Conservation (phyloP, 805 yeast species). For the Pichia cabralensis region DNA sequence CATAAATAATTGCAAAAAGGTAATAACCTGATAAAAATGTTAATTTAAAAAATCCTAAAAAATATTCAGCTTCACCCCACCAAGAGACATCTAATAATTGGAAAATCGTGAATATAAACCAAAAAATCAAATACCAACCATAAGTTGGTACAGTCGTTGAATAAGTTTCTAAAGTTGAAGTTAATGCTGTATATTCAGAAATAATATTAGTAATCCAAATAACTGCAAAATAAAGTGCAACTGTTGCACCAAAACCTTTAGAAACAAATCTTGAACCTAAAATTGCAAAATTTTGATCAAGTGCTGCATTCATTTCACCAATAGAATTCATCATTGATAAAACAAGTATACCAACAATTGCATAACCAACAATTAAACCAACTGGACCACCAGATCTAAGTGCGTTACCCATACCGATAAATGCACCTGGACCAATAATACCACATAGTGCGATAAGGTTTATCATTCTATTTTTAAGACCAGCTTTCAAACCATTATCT, state of each 20-base stretch:
- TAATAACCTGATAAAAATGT: conserved; percentile 41
- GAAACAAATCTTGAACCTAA: conserved; percentile 42
- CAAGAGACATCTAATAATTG: conserved; percentile 42
- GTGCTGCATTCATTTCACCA: conserved; percentile 46
- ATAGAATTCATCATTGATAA: conserved; percentile 44
- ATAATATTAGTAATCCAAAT: conserved; percentile 48
- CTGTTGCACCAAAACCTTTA: conserved; percentile 46
- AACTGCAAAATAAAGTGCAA: conserved; percentile 43
- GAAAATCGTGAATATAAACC: conserved; percentile 39
- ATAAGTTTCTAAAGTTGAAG: conserved; percentile 40
- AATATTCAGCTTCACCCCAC: conserved; percentile 49
- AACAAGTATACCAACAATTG: conserved; percentile 42
- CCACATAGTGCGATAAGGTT: conserved; percentile 29
- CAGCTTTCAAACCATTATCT: conserved; percentile 13
- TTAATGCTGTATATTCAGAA: conserved; percentile 44
- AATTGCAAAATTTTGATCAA: conserved; percentile 44
- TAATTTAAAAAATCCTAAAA: conserved; percentile 41
- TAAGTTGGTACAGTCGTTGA: conserved; percentile 43
- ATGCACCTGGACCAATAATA: conserved; percentile 50
- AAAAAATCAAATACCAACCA: conserved; percentile 45
- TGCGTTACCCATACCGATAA: conserved; percentile 39
- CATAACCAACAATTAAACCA: conserved; percentile 38
- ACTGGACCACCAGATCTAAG: conserved; percentile 43
- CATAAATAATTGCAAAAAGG: conserved; percentile 37
- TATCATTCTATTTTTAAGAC: conserved; percentile 15